Percentiles rank a stretch among this genome's conserved stretches.
These are phyloP conservation scores for Ogataea populi-albae DNA, from an alignment of 805 yeast species.

Conservation along the genomic window DNA sequence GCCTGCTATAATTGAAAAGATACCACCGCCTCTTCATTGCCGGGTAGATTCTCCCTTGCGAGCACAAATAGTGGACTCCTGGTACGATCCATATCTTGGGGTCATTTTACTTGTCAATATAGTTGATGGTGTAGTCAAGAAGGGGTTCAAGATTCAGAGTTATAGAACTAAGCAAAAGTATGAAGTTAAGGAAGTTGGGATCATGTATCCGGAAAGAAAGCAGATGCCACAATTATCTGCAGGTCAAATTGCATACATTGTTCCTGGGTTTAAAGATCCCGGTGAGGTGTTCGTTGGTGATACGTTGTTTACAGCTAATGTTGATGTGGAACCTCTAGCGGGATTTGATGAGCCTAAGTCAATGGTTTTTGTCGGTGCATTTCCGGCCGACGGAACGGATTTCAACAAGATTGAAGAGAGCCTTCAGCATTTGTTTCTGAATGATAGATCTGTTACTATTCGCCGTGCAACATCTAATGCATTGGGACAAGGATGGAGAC, in stretches of 20 bases:
- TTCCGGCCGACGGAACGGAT: slow-evolving; percentile 92
- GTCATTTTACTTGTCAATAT: slow-evolving; percentile 82
- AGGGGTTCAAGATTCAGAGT: slow-evolving; percentile 72
- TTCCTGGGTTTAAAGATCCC: slow-evolving; percentile 92
- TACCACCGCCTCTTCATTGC: slow-evolving; percentile 59
- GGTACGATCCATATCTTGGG: slow-evolving; percentile 94
- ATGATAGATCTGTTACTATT: slow-evolving; percentile 87
- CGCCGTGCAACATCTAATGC: slow-evolving; percentile 92
- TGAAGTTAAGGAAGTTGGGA: slow-evolving; percentile 90
- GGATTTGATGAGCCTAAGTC: slow-evolving; percentile 98
- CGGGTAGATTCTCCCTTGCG: slow-evolving; percentile 50
- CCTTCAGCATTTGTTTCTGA: slow-evolving; percentile 80
- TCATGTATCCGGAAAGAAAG: slow-evolving; percentile 87
- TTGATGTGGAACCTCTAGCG: slow-evolving; percentile 70
- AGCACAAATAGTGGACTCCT: slow-evolving; percentile 88
- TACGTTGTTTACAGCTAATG: slow-evolving; percentile 66
- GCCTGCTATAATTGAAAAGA: slow-evolving; percentile 75
- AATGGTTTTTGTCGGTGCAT: slow-evolving; percentile 98
- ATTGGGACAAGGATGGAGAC: slow-evolving; percentile 95
- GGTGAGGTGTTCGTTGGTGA: slow-evolving; percentile 89
- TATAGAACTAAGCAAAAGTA: slow-evolving; percentile 74
- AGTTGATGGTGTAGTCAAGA: slow-evolving; percentile 75
- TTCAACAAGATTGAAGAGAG: slow-evolving; percentile 87
- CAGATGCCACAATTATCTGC: slow-evolving; percentile 65
- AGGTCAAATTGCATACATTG: slow-evolving; percentile 92